Conservation (phyloP, 1,284 basidiomycete species). For the Porogramme epimiltina region DNA sequence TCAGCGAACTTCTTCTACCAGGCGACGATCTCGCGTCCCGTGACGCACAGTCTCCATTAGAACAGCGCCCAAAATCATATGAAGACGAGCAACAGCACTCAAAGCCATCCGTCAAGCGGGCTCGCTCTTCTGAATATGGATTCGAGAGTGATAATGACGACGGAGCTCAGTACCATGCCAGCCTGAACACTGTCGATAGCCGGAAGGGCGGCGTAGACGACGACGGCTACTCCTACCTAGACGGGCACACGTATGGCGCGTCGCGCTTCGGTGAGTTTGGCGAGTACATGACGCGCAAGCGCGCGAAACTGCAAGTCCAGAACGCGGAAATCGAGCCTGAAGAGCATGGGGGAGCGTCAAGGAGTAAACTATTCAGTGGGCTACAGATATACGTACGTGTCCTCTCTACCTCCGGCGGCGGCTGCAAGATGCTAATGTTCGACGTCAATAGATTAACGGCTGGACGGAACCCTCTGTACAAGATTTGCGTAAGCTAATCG, state of each 20-base stretch:
- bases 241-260: slow-evolving; percentile 68
- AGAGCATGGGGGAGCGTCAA: slow-evolving; percentile 12
- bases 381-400: slow-evolving; percentile 77
- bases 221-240: slow-evolving; percentile 22
- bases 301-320: slow-evolving; percentile 88
- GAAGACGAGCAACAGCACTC: slow-evolving; percentile 12
- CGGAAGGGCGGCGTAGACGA: no score
- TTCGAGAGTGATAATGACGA: slow-evolving; percentile 20
- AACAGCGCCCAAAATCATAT: slow-evolving; percentile 3
- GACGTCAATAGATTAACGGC: slow-evolving; percentile 77
- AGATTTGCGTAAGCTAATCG: slow-evolving; percentile 79
- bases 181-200: slow-evolving; percentile 22
- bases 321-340: slow-evolving; percentile 57
- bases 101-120: slow-evolving; percentile 24
- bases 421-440: neutral
- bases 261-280: slow-evolving; percentile 83
- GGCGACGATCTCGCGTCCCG: slow-evolving; percentile 37
- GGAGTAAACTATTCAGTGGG: slow-evolving; percentile 68
- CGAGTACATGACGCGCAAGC: slow-evolving; percentile 89
- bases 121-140: slow-evolving; percentile 18
- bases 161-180: slow-evolving; percentile 17
- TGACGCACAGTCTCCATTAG: slow-evolving; percentile 6
- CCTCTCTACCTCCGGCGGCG: neutral
- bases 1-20: slow-evolving; percentile 48
- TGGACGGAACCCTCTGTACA: slow-evolving; percentile 88